Conservation (phyloP, 768 basidiomycete genomes). For the Antrodiella citrinella region DNA sequence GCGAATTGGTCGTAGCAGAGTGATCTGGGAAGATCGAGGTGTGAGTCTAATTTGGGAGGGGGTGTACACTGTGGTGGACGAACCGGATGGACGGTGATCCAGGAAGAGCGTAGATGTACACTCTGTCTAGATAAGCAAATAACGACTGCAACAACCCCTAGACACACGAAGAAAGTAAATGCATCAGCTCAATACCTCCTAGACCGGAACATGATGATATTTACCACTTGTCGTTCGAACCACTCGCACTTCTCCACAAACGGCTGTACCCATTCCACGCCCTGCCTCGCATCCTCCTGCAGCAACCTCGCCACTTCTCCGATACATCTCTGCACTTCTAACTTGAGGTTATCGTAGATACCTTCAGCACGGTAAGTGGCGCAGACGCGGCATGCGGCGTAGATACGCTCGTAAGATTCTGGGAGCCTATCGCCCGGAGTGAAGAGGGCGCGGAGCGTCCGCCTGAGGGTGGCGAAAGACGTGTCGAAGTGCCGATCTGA, state of each 20-base stretch:
- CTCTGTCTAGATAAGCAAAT: conserved; percentile 65
- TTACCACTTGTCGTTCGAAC: conserved; percentile 60
- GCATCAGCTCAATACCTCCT: too few species aligned
- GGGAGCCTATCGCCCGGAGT: conserved; percentile 32
- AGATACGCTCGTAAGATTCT: conserved; percentile 50
- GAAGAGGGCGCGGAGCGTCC: conserved; percentile 28
- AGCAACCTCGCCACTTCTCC: conserved; percentile 34
- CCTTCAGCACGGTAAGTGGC: conserved; percentile 45
- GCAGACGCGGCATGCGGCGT: conserved; percentile 49
- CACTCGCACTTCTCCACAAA: conserved; percentile 51
- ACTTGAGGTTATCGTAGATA: conserved; percentile 48
- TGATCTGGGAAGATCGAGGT: conserved; percentile 29
- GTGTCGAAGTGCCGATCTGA: conserved; percentile 9
- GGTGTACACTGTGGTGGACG: conserved; percentile 12
- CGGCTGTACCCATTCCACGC: conserved; percentile 47
- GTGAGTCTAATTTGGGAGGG: not conserved
- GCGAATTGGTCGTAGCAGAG: conserved; percentile 52
- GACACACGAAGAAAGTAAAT: too few species aligned
- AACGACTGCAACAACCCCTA: conserved; percentile 55
- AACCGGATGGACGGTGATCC: conserved; percentile 39
- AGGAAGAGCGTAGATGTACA: conserved; percentile 40
- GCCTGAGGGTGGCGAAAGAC: conserved; percentile 28
- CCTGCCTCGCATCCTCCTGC: conserved; percentile 13
- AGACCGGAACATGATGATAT: conserved; percentile 18
- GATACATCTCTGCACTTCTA: conserved; percentile 54